phyloP scores from a whole-genome alignment of 2,329 filamentous ascomycete genomes.

The Neofusicoccum sp. region DNA sequence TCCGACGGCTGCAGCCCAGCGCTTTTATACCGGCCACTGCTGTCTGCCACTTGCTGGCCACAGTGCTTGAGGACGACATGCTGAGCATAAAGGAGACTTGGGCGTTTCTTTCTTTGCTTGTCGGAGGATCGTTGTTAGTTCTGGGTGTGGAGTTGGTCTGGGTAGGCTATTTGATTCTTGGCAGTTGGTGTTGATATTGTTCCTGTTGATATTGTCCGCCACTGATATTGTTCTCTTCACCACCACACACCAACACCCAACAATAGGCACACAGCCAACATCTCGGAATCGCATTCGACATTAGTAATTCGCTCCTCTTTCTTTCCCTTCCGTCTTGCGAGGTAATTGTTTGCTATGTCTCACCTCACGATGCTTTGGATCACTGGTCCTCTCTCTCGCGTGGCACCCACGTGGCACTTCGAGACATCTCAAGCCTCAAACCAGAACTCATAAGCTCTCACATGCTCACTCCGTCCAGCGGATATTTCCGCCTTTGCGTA shows the following conservation, averaged over 20 bases:
- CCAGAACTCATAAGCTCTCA: no score
- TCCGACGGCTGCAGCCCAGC: background rate
- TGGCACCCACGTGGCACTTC: background rate
- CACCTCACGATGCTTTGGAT: no score
- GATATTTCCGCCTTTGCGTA: no score
- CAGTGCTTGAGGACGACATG: background rate
- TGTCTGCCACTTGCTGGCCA: background rate
- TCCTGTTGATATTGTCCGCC: background rate
- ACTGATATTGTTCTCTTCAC: background rate
- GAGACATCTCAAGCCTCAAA: background rate
- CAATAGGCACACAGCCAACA: background rate
- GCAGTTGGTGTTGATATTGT: conserved; percentile 17
- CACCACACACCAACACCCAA: background rate
- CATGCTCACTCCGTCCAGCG: no score
- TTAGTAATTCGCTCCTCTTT: background rate
- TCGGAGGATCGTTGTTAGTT: background rate
- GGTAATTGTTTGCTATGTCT: no score
- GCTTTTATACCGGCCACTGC: background rate
- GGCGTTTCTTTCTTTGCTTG: background rate
- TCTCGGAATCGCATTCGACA: background rate
- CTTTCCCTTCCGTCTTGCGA: no score
- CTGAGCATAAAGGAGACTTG: background rate
- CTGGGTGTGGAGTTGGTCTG: background rate
- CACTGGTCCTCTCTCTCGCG: background rate
- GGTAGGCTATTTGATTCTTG: background rate